Evolutionary conservation across 108 stramenopile genomes (phyloP).

Genomic region (Mediolabrus comicus): DNA sequence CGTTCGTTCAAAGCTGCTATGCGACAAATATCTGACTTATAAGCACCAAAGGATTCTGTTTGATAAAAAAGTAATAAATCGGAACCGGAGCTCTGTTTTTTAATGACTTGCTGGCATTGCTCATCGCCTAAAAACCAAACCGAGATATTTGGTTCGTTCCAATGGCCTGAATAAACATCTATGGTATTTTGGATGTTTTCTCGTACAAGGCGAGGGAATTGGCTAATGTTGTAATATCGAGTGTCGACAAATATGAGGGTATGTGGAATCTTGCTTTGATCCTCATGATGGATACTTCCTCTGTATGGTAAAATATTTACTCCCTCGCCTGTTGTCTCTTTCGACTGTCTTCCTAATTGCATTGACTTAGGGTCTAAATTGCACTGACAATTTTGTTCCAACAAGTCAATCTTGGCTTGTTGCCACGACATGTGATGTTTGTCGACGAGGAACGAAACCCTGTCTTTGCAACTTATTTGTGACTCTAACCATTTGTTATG

Average conservation of each 20-base stretch:
- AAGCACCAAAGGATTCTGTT: not conserved
- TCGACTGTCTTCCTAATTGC: too few species aligned
- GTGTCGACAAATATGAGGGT: not conserved
- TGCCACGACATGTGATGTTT: too few species aligned
- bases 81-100: not conserved
- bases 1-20: not conserved
- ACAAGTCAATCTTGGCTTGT: too few species aligned
- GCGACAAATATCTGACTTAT: not conserved
- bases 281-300: too few species aligned
- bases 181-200: not conserved
- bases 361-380: too few species aligned
- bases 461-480: too few species aligned
- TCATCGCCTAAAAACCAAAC: not conserved
- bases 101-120: not conserved
- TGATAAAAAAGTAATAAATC: not conserved
- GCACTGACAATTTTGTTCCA: too few species aligned
- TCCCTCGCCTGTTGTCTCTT: too few species aligned
- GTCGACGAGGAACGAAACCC: too few species aligned
- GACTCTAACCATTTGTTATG: too few species aligned
- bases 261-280: too few species aligned
- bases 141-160: not conserved
- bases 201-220: not conserved
- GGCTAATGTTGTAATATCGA: not conserved
- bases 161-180: not conserved
- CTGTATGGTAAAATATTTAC: too few species aligned